These are phyloP conservation scores for Leccinum pellstonianum DNA, from an alignment of 768 basidiomycete genomes.

Conservation along the genomic window DNA sequence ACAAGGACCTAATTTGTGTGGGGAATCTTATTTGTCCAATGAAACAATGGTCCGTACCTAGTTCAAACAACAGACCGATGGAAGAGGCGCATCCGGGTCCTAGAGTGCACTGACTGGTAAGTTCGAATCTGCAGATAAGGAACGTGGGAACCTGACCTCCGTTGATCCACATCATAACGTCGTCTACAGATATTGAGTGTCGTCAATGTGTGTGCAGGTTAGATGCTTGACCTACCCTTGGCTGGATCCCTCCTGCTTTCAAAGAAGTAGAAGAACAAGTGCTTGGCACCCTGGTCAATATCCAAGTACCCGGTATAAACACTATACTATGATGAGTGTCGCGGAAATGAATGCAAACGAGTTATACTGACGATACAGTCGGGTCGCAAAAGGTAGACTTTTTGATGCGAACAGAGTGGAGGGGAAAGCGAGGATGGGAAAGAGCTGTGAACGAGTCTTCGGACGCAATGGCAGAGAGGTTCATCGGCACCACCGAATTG, in stretches of 20 bases:
- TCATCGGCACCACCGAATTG: conserved; percentile 7
- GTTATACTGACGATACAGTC: conserved; percentile 41
- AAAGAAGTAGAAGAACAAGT: conserved; percentile 62
- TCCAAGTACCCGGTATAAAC: conserved; percentile 50
- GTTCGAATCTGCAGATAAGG: conserved; percentile 1
- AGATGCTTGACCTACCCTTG: conserved; percentile 27
- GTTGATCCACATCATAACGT: conserved; percentile 72
- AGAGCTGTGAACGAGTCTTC: conserved; percentile 37
- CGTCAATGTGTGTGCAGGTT: too few relatives aligned
- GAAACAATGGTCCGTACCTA: conserved; percentile 33
- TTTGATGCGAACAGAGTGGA: conserved; percentile 56
- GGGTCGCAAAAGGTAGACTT: conserved; percentile 62
- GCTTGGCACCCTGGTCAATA: conserved; percentile 48
- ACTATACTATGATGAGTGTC: conserved; percentile 20
- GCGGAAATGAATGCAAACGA: neutral
- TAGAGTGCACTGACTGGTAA: conserved; percentile 17
- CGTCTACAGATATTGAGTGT: conserved; percentile 37
- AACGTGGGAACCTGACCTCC: conserved; percentile 42
- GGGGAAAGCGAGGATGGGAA: conserved; percentile 50
- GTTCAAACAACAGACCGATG: conserved; percentile 59
- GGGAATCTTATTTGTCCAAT: conserved; percentile 4
- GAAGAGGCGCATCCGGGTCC: conserved; percentile 60
- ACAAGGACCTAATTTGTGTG: conserved; percentile 48
- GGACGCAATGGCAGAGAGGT: conserved; percentile 27
- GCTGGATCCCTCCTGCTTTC: conserved; percentile 49